A percentile compares a stretch with the other conserved stretches of the same genome.
These are phyloP conservation scores for Amanita pallidorosea DNA, from an alignment of 768 basidiomycete genomes.

Conservation along the genomic window DNA sequence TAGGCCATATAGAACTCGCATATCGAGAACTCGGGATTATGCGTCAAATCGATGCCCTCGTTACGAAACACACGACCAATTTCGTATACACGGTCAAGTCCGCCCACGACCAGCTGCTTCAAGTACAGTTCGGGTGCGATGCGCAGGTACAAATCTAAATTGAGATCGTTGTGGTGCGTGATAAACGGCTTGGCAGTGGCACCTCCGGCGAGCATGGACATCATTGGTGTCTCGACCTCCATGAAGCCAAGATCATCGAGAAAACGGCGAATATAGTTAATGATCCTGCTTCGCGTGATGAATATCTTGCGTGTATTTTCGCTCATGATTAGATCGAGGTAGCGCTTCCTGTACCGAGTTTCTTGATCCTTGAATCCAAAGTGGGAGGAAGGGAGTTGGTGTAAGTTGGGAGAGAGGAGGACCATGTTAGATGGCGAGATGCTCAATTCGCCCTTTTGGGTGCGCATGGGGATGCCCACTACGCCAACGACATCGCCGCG, in stretches of 20 bases:
- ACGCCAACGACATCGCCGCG: slow-evolving; percentile 97
- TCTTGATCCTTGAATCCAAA: slow-evolving; percentile 97
- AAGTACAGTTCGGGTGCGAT: slow-evolving; percentile 97
- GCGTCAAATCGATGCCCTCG: slow-evolving; percentile 97
- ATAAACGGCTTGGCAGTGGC: slow-evolving; percentile 98
- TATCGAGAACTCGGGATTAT: slow-evolving; percentile 98
- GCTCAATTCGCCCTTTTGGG: slow-evolving; percentile 92
- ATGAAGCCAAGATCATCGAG: slow-evolving; percentile 89
- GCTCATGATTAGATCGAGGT: slow-evolving; percentile 95
- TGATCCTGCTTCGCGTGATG: slow-evolving; percentile 76
- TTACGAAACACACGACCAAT: slow-evolving; percentile 98
- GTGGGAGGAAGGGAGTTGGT: slow-evolving; percentile 87
- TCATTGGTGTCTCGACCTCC: slow-evolving; percentile 99
- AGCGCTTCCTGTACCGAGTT: slow-evolving; percentile 95
- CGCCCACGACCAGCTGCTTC: slow-evolving; percentile 95
- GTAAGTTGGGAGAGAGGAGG: slow-evolving; percentile 92
- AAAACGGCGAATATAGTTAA: slow-evolving; percentile 90
- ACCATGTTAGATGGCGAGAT: slow-evolving; percentile 72
- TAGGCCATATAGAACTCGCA: slow-evolving; percentile 99
- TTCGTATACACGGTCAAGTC: slow-evolving; percentile 95
- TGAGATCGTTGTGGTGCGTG: slow-evolving; percentile 97
- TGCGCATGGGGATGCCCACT: slow-evolving; percentile 78
- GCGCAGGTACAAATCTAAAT: slow-evolving; percentile 93
- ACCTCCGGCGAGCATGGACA: slow-evolving; percentile 90
- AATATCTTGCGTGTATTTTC: slow-evolving; percentile 85